Evolutionary conservation across 768 basidiomycete species (phyloP), one percentile per base, ranked within the genome.

Genomic region (Tremella fuciformis): DNA sequence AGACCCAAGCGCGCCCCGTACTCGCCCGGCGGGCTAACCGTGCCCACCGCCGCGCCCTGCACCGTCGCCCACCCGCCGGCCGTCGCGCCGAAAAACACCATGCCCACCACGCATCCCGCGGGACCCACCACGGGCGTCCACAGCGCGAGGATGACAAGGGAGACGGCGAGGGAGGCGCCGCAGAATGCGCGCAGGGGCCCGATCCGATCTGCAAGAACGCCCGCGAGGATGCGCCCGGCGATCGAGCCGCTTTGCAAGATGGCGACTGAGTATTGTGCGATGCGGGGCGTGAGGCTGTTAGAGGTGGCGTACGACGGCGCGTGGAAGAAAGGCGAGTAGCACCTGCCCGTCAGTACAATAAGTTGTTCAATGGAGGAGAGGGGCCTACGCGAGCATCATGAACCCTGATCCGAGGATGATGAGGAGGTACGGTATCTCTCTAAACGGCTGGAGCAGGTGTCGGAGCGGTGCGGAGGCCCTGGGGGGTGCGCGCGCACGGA

Each of bases 1-100:
- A 76, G 70, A 7, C 74, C 74, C 29, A 76, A 52, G n/a, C 74
- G 48, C 60, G 72, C 64, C 1, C 74, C 74, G 55, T 70, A 70
- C 50, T 76, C 74, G 34, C 66, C 59, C 1, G 66, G 66, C 2
- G 74, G 74, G 9, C 64, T 66, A 26, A 76, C 65, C 2, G 64
- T 59, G 0, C 64, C 74, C 19, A 64, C 65, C 26, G 64, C 62
- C 22, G 74, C 70, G 6, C 70, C 68, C 13, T 74, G 64, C 18
- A 74, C 58, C 0, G 71, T 62, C n/a, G 73, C 63, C 61, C 64
- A 72, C n/a, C 61, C 62, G 50, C 74, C 74, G 57, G 64, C 64
- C 9, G 64, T 58, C 13, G 65, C 51, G 8, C 74, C 74, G 49
- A 71, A 76, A n/a, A 60, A 22, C 25, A 70, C 56, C 46, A 73